Evolutionary conservation across 306 rosid species (phyloP).

Genomic region (Cicer chorassanicum): DNA sequence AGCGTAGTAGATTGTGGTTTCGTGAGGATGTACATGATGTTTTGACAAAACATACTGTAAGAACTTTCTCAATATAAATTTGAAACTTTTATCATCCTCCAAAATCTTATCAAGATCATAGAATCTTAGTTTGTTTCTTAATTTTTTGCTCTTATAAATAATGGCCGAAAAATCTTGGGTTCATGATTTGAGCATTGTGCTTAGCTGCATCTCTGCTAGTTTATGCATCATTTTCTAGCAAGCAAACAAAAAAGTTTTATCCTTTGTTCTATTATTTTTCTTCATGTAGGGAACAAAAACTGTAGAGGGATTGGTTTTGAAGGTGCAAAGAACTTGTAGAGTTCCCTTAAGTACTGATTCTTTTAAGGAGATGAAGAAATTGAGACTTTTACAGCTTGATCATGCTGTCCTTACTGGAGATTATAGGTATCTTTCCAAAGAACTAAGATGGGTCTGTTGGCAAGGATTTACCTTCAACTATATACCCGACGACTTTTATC

Average conservation of each 20-base stretch:
- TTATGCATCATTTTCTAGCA: not conserved
- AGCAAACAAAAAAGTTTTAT: not conserved
- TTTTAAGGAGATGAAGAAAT: slow-evolving; percentile 46
- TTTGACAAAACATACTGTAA: slow-evolving; percentile 30
- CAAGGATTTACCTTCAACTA: slow-evolving; percentile 43
- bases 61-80: slow-evolving; percentile 3
- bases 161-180: not conserved
- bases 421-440: slow-evolving; percentile 36
- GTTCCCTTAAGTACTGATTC: slow-evolving; percentile 16
- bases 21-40: slow-evolving; percentile 27
- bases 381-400: slow-evolving; percentile 53
- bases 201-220: not conserved
- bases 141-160: not conserved
- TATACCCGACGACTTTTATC: slow-evolving; percentile 42
- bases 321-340: not conserved
- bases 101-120: not conserved
- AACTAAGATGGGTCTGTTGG: slow-evolving; percentile 52
- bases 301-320: slow-evolving; percentile 37
- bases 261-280: not conserved
- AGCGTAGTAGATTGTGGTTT: slow-evolving; percentile 41
- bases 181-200: not conserved
- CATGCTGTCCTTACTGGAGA: slow-evolving; percentile 30
- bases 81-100: not conserved
- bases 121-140: not conserved
- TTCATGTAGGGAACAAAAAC: slow-evolving; percentile 21